Evolutionary conservation across 768 basidiomycete species (phyloP), one percentile per base, ranked within the genome.

Genomic region (Mycena haematopus): DNA sequence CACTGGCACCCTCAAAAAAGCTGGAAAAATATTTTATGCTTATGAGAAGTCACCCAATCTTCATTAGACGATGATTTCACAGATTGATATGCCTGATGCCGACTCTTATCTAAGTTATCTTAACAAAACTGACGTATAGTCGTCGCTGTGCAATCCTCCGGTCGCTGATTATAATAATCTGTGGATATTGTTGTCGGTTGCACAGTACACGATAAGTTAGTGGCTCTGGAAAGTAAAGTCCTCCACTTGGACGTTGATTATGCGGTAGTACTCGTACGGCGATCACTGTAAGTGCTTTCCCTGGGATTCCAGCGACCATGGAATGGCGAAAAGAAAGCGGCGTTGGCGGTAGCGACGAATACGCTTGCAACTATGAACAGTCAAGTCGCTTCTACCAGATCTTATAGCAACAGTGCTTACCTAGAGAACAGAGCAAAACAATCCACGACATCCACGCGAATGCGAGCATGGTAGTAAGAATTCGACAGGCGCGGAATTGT

Each of bases 381-480:
- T 35, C 13, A 1, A 57, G n/a, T 33, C 19, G 33, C 4, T 42
- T 7, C 1, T 2, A 15, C 17, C 21, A 22, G 5, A 11, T 25
- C 9, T 31, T 10, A 53, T 1, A 6, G 7, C 27, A 22, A 2
- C 31, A 46, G 56, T 31, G 52, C 66, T n/a, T 40, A 67, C 66
- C 35, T 27, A 67, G 22, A 11, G 33, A 46, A 35, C 45, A 49
- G 6, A 58, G 21, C 40, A 67, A 11, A 17, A 85, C 70, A 65
- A 81, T 75, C 82, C 84, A 91, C 63, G 81, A 80, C 29, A 90
- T 81, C 88, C 89, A 92, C 15, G 86, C 77, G 59, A 89, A 88
- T 0, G 86, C 88, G 44, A 90, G 78, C 73, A 91, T 80, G 1
- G 84, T 80, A 6, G 85, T 85, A 25, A 92, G 80, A 54, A 89